phyloP scores from a whole-genome alignment of 78 protist species.

The Andalucia godoyi region DNA sequence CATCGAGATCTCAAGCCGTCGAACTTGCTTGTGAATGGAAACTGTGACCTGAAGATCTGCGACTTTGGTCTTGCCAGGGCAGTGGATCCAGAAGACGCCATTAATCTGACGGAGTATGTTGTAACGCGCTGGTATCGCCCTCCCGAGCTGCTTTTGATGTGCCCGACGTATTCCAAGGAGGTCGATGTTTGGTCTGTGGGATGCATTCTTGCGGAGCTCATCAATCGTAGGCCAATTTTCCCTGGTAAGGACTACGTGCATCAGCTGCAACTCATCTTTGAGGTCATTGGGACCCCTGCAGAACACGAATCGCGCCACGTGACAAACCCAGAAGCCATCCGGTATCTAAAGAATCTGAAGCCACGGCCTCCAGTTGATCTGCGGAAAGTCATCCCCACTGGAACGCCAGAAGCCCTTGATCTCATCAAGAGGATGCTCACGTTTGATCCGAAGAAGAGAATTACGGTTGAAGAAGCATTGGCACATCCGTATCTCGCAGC shows the following conservation, averaged over 20 bases:
- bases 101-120: conserved; percentile 38
- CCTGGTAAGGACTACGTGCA: conserved; percentile 52
- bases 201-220: conserved; percentile 70
- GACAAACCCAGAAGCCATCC: too few relatives aligned
- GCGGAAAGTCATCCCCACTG: too few relatives aligned
- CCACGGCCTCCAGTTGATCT: too few relatives aligned
- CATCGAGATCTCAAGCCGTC: conserved; percentile 93
- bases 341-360: too few relatives aligned
- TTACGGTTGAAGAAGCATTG: conserved; percentile 56
- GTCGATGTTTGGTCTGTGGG: conserved; percentile 75
- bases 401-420: conserved; percentile 41
- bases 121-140: conserved; percentile 74
- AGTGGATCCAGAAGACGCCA: neutral
- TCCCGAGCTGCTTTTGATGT: conserved; percentile 43
- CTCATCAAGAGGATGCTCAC: conserved; percentile 51
- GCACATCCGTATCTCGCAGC: conserved; percentile 62
- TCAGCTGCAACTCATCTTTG: conserved; percentile 24
- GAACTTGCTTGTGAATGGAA: conserved; percentile 85
- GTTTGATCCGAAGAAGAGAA: conserved; percentile 55
- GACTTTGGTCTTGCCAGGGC: conserved; percentile 57
- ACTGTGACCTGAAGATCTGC: conserved; percentile 81
- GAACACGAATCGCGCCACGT: too few relatives aligned
- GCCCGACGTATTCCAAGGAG: conserved; percentile 10
- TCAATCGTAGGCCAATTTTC: conserved; percentile 28
- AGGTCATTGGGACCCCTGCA: conserved; percentile 11